phyloP scores from a whole-genome alignment of 225 moss, liverwort and hornwort genomes.

The Antitrichia curtipendula region DNA sequence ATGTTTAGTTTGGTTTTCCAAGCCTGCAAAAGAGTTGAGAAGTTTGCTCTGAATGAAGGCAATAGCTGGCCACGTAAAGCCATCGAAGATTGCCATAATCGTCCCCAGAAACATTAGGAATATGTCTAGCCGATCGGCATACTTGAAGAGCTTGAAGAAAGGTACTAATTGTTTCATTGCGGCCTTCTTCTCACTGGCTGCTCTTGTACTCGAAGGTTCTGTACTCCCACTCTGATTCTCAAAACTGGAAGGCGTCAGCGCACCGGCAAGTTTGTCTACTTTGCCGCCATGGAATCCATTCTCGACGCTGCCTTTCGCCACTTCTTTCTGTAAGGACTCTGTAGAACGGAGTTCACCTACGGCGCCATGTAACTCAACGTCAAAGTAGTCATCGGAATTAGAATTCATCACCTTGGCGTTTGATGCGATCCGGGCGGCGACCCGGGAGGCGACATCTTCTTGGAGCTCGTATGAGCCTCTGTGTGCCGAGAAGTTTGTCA shows the following conservation, averaged over 20 bases:
- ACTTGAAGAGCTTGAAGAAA: slow-evolving; percentile 31
- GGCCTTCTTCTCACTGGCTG: not conserved
- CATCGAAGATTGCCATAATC: slow-evolving; percentile 14
- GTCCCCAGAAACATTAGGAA: slow-evolving; percentile 26
- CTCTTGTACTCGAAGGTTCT: not conserved
- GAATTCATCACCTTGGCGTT: not conserved
- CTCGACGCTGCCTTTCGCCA: not conserved
- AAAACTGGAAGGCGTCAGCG: not conserved
- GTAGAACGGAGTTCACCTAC: not conserved
- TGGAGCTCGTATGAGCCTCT: not conserved
- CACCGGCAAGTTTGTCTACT: not conserved
- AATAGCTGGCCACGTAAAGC: slow-evolving; percentile 23
- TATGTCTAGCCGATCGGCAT: slow-evolving; percentile 18
- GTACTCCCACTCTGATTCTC: not conserved
- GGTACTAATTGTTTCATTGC: slow-evolving; percentile 7
- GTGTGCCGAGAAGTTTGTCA: not conserved
- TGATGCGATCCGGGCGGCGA: not conserved
- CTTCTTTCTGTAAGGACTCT: not conserved
- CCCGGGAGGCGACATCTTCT: not conserved
- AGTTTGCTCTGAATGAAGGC: slow-evolving; percentile 19
- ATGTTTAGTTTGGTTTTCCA: not conserved
- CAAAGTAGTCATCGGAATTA: not conserved
- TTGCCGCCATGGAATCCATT: not conserved
- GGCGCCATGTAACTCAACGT: not conserved
- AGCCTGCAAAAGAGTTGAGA: slow-evolving; percentile 7